A percentile compares a stretch with the other conserved stretches of the same genome.
Evolutionary conservation across 1,284 basidiomycete species (phyloP).

Genomic region (Pseudozyma hubeiensis): DNA sequence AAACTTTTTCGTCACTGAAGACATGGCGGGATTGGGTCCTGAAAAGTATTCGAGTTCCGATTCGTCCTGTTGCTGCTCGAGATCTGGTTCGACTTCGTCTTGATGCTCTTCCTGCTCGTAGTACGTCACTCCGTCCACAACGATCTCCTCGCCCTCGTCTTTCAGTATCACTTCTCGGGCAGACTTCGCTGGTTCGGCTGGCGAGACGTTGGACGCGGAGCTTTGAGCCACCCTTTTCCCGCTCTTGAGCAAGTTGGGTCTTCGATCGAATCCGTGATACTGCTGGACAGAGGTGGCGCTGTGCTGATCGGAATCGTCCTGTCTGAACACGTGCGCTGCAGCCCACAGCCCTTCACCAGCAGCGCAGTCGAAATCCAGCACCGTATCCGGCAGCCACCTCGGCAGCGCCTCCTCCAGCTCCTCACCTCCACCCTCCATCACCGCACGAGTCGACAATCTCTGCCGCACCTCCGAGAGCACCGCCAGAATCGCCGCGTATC

Average conservation of each 20-base stretch:
- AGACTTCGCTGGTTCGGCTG: conserved; percentile 10
- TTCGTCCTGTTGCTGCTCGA: not conserved
- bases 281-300: conserved; percentile 14
- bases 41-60: conserved; percentile 26
- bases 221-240: conserved; percentile 44
- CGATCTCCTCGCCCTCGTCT: conserved; percentile 37
- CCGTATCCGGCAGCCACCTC: conserved; percentile 48
- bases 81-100: conserved; percentile 1
- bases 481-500: conserved; percentile 50
- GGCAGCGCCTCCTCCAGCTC: conserved; percentile 10
- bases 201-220: conserved; percentile 26
- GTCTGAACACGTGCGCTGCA: conserved; percentile 48
- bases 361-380: conserved; percentile 57
- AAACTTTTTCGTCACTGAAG: conserved; percentile 27
- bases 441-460: conserved; percentile 13
- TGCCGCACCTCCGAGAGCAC: conserved; percentile 42
- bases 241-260: conserved; percentile 42
- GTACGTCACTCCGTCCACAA: conserved; percentile 30
- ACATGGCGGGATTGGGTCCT: conserved; percentile 35
- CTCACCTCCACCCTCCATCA: not conserved
- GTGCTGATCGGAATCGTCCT: conserved; percentile 7
- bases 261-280: conserved; percentile 48
- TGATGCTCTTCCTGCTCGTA: conserved; percentile 38
- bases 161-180: conserved; percentile 24
- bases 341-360: conserved; percentile 65